phyloP scores from a whole-genome alignment of 2,329 filamentous ascomycete species.

The Hypoxylon sp. region DNA sequence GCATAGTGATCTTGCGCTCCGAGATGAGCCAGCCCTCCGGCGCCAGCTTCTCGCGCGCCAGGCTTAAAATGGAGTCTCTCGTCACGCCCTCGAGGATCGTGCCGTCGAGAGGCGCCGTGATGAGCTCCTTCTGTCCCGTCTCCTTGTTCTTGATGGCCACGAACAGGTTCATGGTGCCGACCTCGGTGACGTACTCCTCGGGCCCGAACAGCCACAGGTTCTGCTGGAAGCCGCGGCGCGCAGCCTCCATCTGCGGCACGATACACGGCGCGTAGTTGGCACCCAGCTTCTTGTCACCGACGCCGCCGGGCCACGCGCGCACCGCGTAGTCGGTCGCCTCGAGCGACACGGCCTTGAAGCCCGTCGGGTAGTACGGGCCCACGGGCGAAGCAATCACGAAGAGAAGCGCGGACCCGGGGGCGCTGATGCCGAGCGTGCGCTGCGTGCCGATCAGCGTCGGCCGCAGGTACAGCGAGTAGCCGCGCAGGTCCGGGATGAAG shows the following conservation, averaged over 20 bases:
- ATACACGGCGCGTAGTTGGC: conserved; percentile 99
- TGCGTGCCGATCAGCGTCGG: conserved; percentile 99
- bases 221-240: conserved; percentile 93
- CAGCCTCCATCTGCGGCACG: conserved; percentile 93
- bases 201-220: conserved; percentile 98
- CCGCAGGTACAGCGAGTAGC: conserved; percentile 95
- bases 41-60: conserved; percentile 85
- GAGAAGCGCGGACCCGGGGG: conserved; percentile 91
- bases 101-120: conserved; percentile 96
- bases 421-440: conserved; percentile 89
- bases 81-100: conserved; percentile 97
- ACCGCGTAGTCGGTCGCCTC: conserved; percentile 98
- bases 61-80: conserved; percentile 87
- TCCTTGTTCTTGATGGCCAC: conserved; percentile 86
- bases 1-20: conserved; percentile 95
- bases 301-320: conserved; percentile 96
- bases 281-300: conserved; percentile 97
- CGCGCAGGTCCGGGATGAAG: conserved; percentile 88
- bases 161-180: conserved; percentile 99
- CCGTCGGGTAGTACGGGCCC: conserved; percentile 97
- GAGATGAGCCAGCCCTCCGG: conserved; percentile 90
- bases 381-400: conserved; percentile 97
- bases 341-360: conserved; percentile 96
- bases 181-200: conserved; percentile 96
- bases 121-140: conserved; percentile 89